Conservation (phyloP, 495 filamentous ascomycete species). For the Aspergillus diversus region DNA sequence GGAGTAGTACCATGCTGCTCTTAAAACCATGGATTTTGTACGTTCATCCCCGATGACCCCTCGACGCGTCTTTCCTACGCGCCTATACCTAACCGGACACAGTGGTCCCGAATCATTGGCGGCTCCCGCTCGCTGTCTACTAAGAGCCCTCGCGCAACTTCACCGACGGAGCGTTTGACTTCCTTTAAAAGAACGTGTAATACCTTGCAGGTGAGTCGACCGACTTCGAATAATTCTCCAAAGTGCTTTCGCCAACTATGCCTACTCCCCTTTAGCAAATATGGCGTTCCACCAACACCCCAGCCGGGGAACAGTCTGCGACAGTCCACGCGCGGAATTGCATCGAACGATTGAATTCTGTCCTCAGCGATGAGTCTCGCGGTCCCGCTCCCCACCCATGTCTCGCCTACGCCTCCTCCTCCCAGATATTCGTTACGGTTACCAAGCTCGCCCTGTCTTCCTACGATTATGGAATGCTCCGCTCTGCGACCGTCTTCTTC, state of each 20-base stretch:
- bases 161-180: slow-evolving; percentile 82
- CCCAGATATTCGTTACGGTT: slow-evolving; percentile 84
- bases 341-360: slow-evolving; percentile 70
- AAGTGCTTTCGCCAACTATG: slow-evolving; percentile 17
- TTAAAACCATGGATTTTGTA: slow-evolving; percentile 48
- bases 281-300: slow-evolving; percentile 69
- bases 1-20: slow-evolving; percentile 39
- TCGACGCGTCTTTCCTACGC: slow-evolving; percentile 4
- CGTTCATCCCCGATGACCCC: slow-evolving; percentile 17
- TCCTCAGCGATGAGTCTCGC: slow-evolving; percentile 87
- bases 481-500: slow-evolving; percentile 82
- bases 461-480: slow-evolving; percentile 77
- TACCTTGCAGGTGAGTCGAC: slow-evolving; percentile 69
- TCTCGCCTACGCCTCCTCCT: slow-evolving; percentile 77
- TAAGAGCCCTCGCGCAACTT: slow-evolving; percentile 65
- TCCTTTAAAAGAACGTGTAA: slow-evolving; percentile 89
- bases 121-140: slow-evolving; percentile 69
- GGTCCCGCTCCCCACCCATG: slow-evolving; percentile 87
- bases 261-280: slow-evolving; percentile 59
- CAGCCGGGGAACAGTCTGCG: slow-evolving; percentile 52
- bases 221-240: neutral
- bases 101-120: slow-evolving; percentile 92
- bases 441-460: slow-evolving; percentile 81
- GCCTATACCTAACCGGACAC: slow-evolving; percentile 26
- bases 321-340: slow-evolving; percentile 54